phyloP scores from a whole-genome alignment of 164 flowering plant genomes.

The Annona cherimola region DNA sequence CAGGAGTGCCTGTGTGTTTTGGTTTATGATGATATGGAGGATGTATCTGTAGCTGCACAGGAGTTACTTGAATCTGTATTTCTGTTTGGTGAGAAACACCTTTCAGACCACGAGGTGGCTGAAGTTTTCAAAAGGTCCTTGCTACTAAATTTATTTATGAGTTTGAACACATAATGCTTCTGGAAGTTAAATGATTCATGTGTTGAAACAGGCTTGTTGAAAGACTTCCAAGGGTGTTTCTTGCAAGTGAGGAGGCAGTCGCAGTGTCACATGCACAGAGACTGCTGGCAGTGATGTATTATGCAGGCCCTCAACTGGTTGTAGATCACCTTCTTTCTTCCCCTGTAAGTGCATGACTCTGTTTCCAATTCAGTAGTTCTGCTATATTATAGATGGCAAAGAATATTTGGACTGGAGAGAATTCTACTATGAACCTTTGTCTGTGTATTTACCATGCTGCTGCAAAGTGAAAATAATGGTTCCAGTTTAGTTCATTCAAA shows the following conservation, averaged over 20 bases:
- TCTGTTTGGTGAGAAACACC: slow-evolving; percentile 27
- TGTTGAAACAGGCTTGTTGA: slow-evolving; percentile 55
- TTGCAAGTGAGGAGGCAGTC: slow-evolving; percentile 63
- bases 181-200: slow-evolving; percentile 3
- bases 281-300: slow-evolving; percentile 67
- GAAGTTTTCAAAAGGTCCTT: slow-evolving; percentile 68
- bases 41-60: slow-evolving; percentile 63
- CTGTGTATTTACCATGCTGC: neutral
- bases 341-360: slow-evolving; percentile 46
- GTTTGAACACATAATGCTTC: neutral
- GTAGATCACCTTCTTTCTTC: slow-evolving; percentile 68
- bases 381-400: neutral
- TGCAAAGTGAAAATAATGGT: neutral
- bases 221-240: slow-evolving; percentile 77
- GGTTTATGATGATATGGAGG: slow-evolving; percentile 76
- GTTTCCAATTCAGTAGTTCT: neutral
- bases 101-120: slow-evolving; percentile 47
- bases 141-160: slow-evolving; percentile 1
- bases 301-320: slow-evolving; percentile 80
- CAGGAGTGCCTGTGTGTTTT: slow-evolving; percentile 84
- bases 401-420: neutral
- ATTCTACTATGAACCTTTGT: neutral
- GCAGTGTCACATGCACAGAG: slow-evolving; percentile 70
- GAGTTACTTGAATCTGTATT: slow-evolving; percentile 53
- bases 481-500: neutral